phyloP scores from a whole-genome alignment of 148 eudicot species.

The Pouteria glomerata region DNA sequence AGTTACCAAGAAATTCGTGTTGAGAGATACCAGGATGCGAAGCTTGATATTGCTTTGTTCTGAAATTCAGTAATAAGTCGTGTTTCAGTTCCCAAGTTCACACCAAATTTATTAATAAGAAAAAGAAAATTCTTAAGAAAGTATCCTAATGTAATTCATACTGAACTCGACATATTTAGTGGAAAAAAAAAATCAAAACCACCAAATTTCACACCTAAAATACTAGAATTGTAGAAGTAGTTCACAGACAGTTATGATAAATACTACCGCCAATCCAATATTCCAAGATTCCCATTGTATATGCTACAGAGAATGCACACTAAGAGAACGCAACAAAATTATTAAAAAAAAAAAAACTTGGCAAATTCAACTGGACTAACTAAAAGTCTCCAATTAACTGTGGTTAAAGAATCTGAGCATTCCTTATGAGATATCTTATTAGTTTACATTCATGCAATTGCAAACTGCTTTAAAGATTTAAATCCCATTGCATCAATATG shows the following conservation, averaged over 20 bases:
- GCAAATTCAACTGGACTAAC: background rate
- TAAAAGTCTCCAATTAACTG: background rate
- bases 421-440: background rate
- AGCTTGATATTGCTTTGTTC: background rate
- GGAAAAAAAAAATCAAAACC: background rate
- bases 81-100: background rate
- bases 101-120: background rate
- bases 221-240: background rate
- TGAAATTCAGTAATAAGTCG: constrained; percentile 4
- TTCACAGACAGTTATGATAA: background rate
- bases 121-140: background rate
- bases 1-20: background rate
- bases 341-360: background rate
- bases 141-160: background rate
- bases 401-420: background rate
- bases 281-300: background rate
- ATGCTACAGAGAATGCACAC: background rate
- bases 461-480: background rate
- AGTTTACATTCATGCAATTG: background rate
- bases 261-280: background rate
- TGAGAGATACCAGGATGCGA: background rate
- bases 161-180: background rate
- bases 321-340: background rate
- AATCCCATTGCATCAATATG: background rate
- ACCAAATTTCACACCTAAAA: background rate